These are phyloP conservation scores for Exophiala alcalophila DNA, from an alignment of 2,329 filamentous ascomycete genomes.

Conservation along the genomic window DNA sequence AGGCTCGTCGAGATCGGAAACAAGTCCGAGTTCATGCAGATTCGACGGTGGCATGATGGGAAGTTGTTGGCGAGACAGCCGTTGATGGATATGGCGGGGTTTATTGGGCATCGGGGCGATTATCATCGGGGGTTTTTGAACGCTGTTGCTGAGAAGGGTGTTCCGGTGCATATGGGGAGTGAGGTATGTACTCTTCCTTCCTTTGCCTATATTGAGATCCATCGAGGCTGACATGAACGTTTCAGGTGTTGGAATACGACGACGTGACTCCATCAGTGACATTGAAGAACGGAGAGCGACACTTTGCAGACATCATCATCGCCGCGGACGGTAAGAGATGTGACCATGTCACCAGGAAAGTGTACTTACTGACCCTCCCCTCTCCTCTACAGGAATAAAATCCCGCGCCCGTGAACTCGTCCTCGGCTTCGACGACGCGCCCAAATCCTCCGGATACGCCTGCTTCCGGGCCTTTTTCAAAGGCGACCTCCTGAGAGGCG, in stretches of 20 bases:
- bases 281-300: slow-evolving; percentile 19
- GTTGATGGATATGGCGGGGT: slow-evolving; percentile 43
- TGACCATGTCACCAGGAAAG: too few relatives aligned
- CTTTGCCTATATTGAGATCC: neutral
- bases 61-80: slow-evolving; percentile 36
- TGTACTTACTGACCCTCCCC: too few relatives aligned
- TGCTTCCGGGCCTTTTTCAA: slow-evolving; percentile 36
- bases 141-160: slow-evolving; percentile 40
- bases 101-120: slow-evolving; percentile 61
- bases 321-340: slow-evolving; percentile 52
- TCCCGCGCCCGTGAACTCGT: slow-evolving; percentile 53
- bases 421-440: slow-evolving; percentile 37
- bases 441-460: slow-evolving; percentile 35
- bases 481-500: slow-evolving; percentile 47
- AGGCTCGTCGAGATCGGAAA: slow-evolving; percentile 51
- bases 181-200: slow-evolving; percentile 34
- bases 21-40: slow-evolving; percentile 33
- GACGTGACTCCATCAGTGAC: slow-evolving; percentile 18
- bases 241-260: slow-evolving; percentile 24
- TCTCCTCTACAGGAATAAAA: slow-evolving; percentile 43
- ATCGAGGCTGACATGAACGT: neutral
- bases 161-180: slow-evolving; percentile 36
- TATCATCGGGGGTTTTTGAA: slow-evolving; percentile 60
- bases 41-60: slow-evolving; percentile 37
- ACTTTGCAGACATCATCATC: slow-evolving; percentile 47